Percentiles rank a stretch among this genome's conserved stretches.
phyloP scores from a whole-genome alignment of 441 rosid species.

The Mallotus japonicus region DNA sequence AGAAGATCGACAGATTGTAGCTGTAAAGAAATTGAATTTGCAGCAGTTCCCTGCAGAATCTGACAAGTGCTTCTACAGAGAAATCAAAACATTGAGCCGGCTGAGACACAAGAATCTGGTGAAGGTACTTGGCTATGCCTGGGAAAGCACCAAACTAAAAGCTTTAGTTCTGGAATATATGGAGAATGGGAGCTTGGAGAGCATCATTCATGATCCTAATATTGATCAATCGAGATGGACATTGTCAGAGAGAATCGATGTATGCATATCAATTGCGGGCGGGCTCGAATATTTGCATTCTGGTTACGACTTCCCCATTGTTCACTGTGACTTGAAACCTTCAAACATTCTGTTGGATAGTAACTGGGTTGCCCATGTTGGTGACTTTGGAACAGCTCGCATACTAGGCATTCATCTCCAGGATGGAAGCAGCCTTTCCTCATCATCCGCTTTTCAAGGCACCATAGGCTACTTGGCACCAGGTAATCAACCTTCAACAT shows the following conservation, averaged over 20 bases:
- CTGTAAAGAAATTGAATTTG: constrained; percentile 70
- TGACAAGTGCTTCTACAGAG: constrained; percentile 71
- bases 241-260: constrained; percentile 44
- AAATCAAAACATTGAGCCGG: constrained; percentile 62
- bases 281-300: constrained; percentile 75
- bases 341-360: constrained; percentile 71
- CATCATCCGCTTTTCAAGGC: constrained; percentile 70
- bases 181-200: constrained; percentile 77
- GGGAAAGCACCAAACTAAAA: constrained; percentile 79
- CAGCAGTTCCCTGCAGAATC: constrained; percentile 61
- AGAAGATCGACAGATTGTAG: constrained; percentile 55
- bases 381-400: constrained; percentile 90
- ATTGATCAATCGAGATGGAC: constrained; percentile 42
- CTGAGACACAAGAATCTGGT: constrained; percentile 75
- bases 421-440: constrained; percentile 42
- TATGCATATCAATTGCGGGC: constrained; percentile 55
- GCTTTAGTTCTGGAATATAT: constrained; percentile 71
- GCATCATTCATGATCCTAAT: constrained; percentile 42
- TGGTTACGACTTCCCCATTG: constrained; percentile 65
- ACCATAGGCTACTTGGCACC: constrained; percentile 94
- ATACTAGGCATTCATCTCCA: constrained; percentile 59
- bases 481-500: constrained; percentile 41
- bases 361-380: constrained; percentile 62
- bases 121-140: constrained; percentile 75
- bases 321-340: constrained; percentile 88